Percentiles rank a stretch among this genome's conserved stretches.
These are phyloP conservation scores for Sarocladiaceae sp. DNA, from an alignment of 2,329 filamentous ascomycete genomes.

Conservation along the genomic window DNA sequence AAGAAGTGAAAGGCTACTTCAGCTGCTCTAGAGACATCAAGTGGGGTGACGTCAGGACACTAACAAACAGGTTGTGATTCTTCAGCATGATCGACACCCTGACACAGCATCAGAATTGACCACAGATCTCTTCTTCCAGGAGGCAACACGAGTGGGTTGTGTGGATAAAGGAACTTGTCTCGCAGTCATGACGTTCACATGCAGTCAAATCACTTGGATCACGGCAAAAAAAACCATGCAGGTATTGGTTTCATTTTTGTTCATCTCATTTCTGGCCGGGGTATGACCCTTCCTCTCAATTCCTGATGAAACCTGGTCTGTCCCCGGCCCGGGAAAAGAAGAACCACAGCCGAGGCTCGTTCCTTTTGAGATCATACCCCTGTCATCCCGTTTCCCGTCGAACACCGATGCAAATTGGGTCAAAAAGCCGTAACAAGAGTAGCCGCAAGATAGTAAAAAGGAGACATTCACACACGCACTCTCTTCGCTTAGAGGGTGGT, in stretches of 20 bases:
- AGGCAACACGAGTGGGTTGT: no score
- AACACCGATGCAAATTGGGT: conserved; percentile 49
- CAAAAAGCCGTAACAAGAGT: conserved; percentile 36
- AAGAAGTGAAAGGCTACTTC: no score
- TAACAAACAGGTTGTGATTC: no score
- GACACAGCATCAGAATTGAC: neutral
- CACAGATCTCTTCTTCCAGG: no score
- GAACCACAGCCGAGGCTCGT: no score
- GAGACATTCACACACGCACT: conserved; percentile 20
- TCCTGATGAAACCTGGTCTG: conserved; percentile 22
- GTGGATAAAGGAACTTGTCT: no score
- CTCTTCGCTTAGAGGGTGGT: conserved; percentile 35
- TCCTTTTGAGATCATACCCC: conserved; percentile 36
- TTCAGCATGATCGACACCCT: neutral
- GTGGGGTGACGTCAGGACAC: conserved; percentile 13
- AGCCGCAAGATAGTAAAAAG: conserved; percentile 40
- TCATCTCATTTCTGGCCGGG: conserved; percentile 23
- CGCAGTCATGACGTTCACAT: no score
- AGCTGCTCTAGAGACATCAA: neutral
- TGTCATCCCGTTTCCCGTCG: conserved; percentile 19
- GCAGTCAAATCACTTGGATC: no score
- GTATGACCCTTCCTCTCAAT: conserved; percentile 7
- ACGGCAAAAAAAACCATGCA: conserved; percentile 27
- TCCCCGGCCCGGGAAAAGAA: conserved; percentile 20
- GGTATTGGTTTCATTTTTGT: conserved; percentile 28